Evolutionary conservation across 2,329 filamentous ascomycete genomes (phyloP).

Genomic region (Penicillium sp.): DNA sequence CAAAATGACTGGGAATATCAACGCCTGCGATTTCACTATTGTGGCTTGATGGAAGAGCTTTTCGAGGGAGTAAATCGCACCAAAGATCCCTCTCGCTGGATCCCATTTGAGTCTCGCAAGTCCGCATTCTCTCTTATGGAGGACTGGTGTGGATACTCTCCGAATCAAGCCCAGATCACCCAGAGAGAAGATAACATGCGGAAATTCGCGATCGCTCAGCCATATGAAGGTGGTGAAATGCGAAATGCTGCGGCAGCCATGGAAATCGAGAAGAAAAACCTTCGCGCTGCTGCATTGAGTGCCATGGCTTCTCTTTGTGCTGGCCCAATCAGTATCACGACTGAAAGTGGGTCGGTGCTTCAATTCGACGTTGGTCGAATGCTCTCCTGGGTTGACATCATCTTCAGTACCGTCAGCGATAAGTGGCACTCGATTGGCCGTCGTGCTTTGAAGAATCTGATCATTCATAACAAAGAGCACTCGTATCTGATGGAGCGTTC

Average conservation of each 20-base stretch:
- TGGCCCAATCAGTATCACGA: conserved; percentile 78
- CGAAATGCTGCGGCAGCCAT: conserved; percentile 81
- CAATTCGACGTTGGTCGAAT: conserved; percentile 91
- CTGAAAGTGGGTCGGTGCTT: conserved; percentile 80
- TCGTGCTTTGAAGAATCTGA: conserved; percentile 82
- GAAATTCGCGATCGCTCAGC: conserved; percentile 77
- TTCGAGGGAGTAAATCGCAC: conserved; percentile 89
- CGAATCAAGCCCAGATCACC: conserved; percentile 79
- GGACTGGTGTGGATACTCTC: conserved; percentile 97
- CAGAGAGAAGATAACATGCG: conserved; percentile 84
- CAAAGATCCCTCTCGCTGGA: conserved; percentile 84
- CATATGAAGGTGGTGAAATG: conserved; percentile 68
- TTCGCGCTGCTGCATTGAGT: conserved; percentile 85
- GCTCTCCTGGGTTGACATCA: conserved; percentile 91
- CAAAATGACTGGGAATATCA: conserved; percentile 95
- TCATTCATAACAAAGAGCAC: conserved; percentile 85
- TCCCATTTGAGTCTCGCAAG: conserved; percentile 94
- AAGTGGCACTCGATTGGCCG: conserved; percentile 87
- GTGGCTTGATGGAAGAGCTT: conserved; percentile 85
- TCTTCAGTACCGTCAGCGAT: conserved; percentile 89
- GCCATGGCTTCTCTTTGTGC: conserved; percentile 92
- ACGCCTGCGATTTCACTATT: conserved; percentile 87
- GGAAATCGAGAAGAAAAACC: conserved; percentile 94
- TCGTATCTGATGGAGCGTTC: conserved; percentile 83
- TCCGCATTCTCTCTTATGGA: conserved; percentile 97